Percentiles rank a stretch among this genome's conserved stretches.
Conservation (phyloP, 352 stramenopile species). For the Globisporangium spiculum region DNA sequence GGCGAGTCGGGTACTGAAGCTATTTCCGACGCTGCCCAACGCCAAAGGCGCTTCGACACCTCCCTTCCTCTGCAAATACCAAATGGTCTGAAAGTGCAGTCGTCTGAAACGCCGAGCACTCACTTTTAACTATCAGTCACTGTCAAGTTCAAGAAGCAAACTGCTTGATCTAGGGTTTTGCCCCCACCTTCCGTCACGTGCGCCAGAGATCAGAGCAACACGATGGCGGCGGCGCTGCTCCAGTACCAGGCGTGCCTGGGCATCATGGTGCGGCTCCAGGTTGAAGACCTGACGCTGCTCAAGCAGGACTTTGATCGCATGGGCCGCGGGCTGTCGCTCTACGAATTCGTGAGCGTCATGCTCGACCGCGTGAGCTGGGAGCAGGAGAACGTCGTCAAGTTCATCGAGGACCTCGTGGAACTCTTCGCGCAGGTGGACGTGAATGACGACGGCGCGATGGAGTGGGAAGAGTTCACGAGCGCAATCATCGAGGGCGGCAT, state of each 20-base stretch:
- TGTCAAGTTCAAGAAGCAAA: neutral
- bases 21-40: neutral
- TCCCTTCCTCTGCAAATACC: neutral
- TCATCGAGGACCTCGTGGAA: conserved; percentile 76
- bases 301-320: conserved; percentile 69
- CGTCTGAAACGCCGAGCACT: conserved; percentile 6
- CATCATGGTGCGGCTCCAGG: conserved; percentile 74
- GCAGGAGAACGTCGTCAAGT: conserved; percentile 42
- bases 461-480: conserved; percentile 83
- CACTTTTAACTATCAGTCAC: no score
- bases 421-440: conserved; percentile 77
- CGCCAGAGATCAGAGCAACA: neutral
- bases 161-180: no score
- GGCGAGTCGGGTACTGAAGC: neutral
- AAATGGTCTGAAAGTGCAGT: neutral
- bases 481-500: conserved; percentile 82
- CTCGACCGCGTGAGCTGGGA: conserved; percentile 68
- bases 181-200: neutral
- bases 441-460: conserved; percentile 76
- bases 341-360: conserved; percentile 72
- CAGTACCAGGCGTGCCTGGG: conserved; percentile 77
- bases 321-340: conserved; percentile 48
- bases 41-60: neutral
- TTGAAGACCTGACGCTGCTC: conserved; percentile 60
- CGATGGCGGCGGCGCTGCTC: conserved; percentile 55